Conservation (phyloP, 2,329 filamentous ascomycete species). For the Aspergillus viridinutans region DNA sequence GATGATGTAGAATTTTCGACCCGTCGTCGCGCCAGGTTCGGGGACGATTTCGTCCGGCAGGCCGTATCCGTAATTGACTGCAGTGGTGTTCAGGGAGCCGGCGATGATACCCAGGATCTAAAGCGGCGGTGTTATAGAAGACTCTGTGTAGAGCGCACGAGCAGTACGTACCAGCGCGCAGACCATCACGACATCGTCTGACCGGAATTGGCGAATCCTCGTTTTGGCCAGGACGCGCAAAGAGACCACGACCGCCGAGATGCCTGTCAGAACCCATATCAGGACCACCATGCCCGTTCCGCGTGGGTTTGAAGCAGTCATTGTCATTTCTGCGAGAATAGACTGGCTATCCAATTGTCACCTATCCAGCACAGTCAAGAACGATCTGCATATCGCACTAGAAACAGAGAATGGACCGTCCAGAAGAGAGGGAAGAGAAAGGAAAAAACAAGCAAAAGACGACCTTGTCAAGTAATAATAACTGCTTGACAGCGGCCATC, state of each 20-base stretch:
- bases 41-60: neutral
- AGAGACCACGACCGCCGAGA: slow-evolving; percentile 1
- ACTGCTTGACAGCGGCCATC: too few relatives aligned
- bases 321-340: too few relatives aligned
- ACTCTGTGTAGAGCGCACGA: neutral
- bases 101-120: neutral
- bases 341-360: neutral
- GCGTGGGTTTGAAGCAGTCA: neutral
- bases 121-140: neutral
- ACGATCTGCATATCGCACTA: neutral
- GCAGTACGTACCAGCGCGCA: slow-evolving; percentile 5
- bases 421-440: neutral
- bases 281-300: neutral
- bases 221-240: slow-evolving; percentile 7
- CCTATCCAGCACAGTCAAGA: too few relatives aligned
- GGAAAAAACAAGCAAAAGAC: too few relatives aligned
- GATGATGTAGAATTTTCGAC: slow-evolving; percentile 1
- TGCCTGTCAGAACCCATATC: neutral
- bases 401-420: neutral
- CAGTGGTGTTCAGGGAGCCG: neutral
- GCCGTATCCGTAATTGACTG: neutral
- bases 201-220: slow-evolving; percentile 4
- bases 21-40: neutral
- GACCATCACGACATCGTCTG: slow-evolving; percentile 11
- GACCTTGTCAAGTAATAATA: too few relatives aligned